Base-by-base conservation (phyloP, 192 early-diverging fungal species). In the Coemansia reversa region DNA sequence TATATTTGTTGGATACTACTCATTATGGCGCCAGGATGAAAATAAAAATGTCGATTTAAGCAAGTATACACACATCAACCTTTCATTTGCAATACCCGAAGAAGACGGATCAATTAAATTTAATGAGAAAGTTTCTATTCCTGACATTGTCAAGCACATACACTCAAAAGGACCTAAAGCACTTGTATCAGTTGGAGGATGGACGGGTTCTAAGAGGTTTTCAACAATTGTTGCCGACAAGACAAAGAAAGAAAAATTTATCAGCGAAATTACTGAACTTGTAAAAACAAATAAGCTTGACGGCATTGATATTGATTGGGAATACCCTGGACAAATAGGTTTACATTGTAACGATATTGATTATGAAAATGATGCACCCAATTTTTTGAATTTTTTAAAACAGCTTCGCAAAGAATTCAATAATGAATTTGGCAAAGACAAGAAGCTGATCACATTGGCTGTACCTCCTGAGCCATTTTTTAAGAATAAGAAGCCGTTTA, bases 251-350 rank as follows among this genome's bases (percentile, higher is more conserved):
- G 63, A 68, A 27, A 67, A 67, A 0, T 81, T 87, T 52, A 72
- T 87, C 7, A 58, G 55, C 25, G 81, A 76, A 32, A 84, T 83
- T n/a, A 39, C 83, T 7, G 45, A 66, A 9, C 68, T 82, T 32
- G 71, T 88, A 5, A 64, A 77, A 45, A 66, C 63, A 24, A 82
- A 87, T 42, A 63, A 71, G 5, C 70, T 85, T 6, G 85, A 88
- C 63, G 86, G 87, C 5, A 72, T 82, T 16, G 90, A 93, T 65
- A 84, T 91, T 60, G 91, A 91, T 66, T 91, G 81, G 85, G 90
- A 92, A 66, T 91, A 87, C 60, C 90, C 85, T 1, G 83, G 84
- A 9, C 67, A 79, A 12, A 39, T 61, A n/a, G 85, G 82, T 18
- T 56, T 69, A 23, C 58, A 52, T 5, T 75, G 76, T 24, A 84